Conservation (phyloP, 2,329 filamentous ascomycete species). For the Trichocomaceae sp. region DNA sequence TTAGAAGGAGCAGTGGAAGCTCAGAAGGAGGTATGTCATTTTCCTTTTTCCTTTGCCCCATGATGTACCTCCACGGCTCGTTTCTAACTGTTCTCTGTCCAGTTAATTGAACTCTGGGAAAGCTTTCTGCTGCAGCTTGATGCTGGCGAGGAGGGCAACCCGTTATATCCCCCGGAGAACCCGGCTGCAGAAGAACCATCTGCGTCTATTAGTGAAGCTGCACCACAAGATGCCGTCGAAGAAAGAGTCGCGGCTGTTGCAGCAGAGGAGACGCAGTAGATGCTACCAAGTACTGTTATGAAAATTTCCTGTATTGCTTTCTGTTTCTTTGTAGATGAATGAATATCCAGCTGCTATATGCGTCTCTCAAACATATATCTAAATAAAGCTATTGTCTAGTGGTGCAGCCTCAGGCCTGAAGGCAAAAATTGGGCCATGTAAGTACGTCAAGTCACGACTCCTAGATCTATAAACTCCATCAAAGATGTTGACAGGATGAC, state of each 20-base stretch:
- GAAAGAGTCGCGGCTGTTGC: conserved; percentile 12
- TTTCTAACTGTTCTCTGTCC: conserved; percentile 48
- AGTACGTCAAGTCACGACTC: too few species aligned
- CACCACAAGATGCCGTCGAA: conserved; percentile 1
- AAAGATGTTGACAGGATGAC: too few species aligned
- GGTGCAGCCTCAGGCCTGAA: too few species aligned
- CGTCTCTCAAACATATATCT: too few species aligned
- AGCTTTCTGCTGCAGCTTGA: conserved; percentile 96
- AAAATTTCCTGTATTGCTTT: background rate
- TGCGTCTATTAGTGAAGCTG: conserved; percentile 1
- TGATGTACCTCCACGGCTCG: background rate
- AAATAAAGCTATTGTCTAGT: too few species aligned
- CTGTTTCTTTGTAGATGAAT: conserved; percentile 4
- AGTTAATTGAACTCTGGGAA: conserved; percentile 89
- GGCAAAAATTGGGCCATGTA: too few species aligned
- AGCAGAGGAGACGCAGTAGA: conserved; percentile 11
- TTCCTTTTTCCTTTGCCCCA: conserved; percentile 28
- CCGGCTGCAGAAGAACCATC: background rate
- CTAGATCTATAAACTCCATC: too few species aligned
- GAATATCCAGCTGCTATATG: background rate
- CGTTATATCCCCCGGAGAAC: conserved; percentile 33
- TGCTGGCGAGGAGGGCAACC: conserved; percentile 72
- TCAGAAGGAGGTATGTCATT: conserved; percentile 75
- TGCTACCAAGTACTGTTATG: background rate
- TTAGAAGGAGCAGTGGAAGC: conserved; percentile 94